Evolutionary conservation across 805 yeast genomes (phyloP).

Genomic region (Danielia oregonensis): DNA sequence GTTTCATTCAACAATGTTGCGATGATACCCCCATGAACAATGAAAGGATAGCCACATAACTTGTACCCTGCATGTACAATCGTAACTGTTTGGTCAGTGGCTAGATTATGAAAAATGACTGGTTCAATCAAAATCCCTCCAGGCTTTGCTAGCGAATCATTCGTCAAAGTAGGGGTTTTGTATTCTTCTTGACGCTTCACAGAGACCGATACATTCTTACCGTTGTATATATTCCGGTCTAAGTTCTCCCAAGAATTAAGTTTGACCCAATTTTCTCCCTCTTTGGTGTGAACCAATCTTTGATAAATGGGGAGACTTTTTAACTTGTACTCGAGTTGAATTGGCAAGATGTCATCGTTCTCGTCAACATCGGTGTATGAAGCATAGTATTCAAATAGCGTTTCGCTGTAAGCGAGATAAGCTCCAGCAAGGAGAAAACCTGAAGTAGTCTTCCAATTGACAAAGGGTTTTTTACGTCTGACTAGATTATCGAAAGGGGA

Average conservation of each 20-base stretch:
- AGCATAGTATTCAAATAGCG: slow-evolving; percentile 29
- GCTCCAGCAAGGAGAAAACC: slow-evolving; percentile 31
- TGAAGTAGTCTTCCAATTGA: slow-evolving; percentile 14
- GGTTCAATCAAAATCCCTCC: slow-evolving; percentile 82
- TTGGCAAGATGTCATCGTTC: slow-evolving; percentile 22
- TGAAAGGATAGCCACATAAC: slow-evolving; percentile 81
- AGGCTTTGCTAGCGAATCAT: slow-evolving; percentile 57
- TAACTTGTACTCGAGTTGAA: slow-evolving; percentile 46
- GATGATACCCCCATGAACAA: slow-evolving; percentile 85
- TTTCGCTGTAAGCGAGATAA: slow-evolving; percentile 28
- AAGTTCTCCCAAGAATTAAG: slow-evolving; percentile 43
- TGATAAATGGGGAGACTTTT: slow-evolving; percentile 49
- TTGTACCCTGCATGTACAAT: slow-evolving; percentile 74
- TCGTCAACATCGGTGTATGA: slow-evolving; percentile 21
- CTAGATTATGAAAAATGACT: slow-evolving; percentile 55
- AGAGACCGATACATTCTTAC: slow-evolving; percentile 1
- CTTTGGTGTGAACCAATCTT: slow-evolving; percentile 41
- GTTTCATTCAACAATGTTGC: slow-evolving; percentile 80
- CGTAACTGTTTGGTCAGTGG: slow-evolving; percentile 56
- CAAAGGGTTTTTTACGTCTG: slow-evolving; percentile 2
- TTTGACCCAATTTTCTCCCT: slow-evolving; percentile 44
- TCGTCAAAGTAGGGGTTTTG: slow-evolving; percentile 19
- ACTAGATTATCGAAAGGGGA: not conserved
- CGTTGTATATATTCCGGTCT: slow-evolving; percentile 33
- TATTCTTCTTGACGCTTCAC: slow-evolving; percentile 8